Evolutionary conservation across 2,329 filamentous ascomycete genomes (phyloP), one percentile per base, ranked within the genome.

Genomic region (Alternaria brassicae): DNA sequence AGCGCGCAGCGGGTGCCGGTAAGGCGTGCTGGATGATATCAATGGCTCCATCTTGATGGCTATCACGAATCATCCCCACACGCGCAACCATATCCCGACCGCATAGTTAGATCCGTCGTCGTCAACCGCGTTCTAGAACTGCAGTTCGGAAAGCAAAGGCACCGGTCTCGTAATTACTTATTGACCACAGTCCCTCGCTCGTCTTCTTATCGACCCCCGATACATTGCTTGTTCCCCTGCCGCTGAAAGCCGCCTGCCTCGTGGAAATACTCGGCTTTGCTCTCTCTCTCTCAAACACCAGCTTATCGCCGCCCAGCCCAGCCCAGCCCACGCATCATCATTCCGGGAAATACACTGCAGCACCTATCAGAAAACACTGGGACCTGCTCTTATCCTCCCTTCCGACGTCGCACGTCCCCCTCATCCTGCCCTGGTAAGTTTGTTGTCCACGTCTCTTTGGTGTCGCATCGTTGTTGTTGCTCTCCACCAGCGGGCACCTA

Each of bases 21-120:
- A 76, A 76, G 73, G 71, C 75, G 75, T 76, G 73, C 73, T 75
- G 52, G 61, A 71, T 67, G 66, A 67, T 64, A 62, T 61, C 61
- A 54, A 71, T 68, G 69, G 67, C 59, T 68, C 63, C 58, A 72
- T 72, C 45, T 49, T 54, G 55, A 57, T 72, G 65, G 70, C 72
- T 58, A 74, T 73, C 60, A 62, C 66, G 63, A 68, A 65, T 66
- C 69, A 69, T 68, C 66, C 66, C 69, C 65, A 65, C 66, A 65
- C 68, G 54, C 51, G 56, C 61, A 62, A 63, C 64, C 58, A 65
- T 67, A 66, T 64, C 66, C 66, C 62, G 52, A 55, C 63, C 61
- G 63, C 63, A 65, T 62, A 64, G 57, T 57, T 68, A 62, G 60
- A 58, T 50, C 45, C 42, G 62, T 65, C 61, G 67, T 66, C 66